A percentile compares a stretch with the other conserved stretches of the same genome.
These are phyloP conservation scores for Glomus cerebriforme DNA, from an alignment of 192 early-diverging fungal genomes.

Conservation along the genomic window DNA sequence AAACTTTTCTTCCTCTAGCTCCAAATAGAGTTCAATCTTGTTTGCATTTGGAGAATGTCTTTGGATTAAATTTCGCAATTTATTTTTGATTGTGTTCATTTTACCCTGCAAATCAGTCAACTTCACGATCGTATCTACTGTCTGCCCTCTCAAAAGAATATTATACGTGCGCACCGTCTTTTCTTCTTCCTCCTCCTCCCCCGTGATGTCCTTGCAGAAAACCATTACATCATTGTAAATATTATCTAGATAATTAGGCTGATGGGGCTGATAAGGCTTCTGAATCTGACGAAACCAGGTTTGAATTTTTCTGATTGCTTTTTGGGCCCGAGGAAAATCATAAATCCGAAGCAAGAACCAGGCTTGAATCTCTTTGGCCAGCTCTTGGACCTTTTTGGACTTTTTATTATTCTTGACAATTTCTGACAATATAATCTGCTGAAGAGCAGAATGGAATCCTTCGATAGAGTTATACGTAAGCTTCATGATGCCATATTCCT, in stretches of 20 bases:
- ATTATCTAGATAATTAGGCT: not conserved
- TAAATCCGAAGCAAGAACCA: slow-evolving; percentile 19
- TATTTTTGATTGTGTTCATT: not conserved
- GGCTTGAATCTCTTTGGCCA: not conserved
- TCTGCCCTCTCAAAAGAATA: slow-evolving; percentile 22
- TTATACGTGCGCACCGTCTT: not conserved
- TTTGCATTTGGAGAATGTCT: not conserved
- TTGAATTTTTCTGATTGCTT: slow-evolving; percentile 10
- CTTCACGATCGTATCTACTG: slow-evolving; percentile 4
- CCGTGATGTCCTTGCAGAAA: not conserved
- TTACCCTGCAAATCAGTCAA: not conserved
- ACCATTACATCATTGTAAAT: not conserved
- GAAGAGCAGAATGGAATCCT: not conserved
- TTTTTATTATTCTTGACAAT: not conserved
- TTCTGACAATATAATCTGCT: not conserved
- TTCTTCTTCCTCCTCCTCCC: not conserved
- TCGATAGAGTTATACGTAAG: not conserved
- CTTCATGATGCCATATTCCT: not conserved
- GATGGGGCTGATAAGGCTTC: not conserved
- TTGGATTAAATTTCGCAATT: slow-evolving; percentile 10
- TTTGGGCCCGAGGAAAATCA: not conserved
- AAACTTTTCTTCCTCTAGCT: slow-evolving; percentile 11
- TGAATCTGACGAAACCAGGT: not conserved
- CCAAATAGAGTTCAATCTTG: not conserved
- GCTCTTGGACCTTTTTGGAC: not conserved